Percentiles rank a stretch among this genome's conserved stretches.
Conservation (phyloP, 306 rosid genomes). For the Quercus robur region DNA sequence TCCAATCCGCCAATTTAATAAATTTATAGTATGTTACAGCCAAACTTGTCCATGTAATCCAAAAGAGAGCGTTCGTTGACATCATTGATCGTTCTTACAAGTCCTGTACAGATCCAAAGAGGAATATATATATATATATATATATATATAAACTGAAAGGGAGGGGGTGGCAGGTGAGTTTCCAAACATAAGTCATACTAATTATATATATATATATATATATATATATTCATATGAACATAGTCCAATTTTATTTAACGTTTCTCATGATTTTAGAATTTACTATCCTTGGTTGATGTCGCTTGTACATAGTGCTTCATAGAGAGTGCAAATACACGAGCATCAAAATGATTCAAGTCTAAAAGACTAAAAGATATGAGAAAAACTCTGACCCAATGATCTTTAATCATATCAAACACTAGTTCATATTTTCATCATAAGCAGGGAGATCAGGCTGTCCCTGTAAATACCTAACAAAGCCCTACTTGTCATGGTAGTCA, state of each 20-base stretch:
- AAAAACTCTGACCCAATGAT: neutral
- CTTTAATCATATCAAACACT: conserved; percentile 4
- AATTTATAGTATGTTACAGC: no score
- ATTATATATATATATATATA: no score
- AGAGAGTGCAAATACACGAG: neutral
- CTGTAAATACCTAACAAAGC: conserved; percentile 19
- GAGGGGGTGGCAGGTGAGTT: no score
- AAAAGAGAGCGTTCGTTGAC: no score
- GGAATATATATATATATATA: no score
- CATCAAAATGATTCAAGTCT: neutral
- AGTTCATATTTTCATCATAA: conserved; percentile 16
- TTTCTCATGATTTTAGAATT: no score
- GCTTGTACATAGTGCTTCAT: neutral
- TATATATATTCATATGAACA: neutral
- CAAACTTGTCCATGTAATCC: no score
- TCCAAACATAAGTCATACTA: no score
- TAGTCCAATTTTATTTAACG: neutral
- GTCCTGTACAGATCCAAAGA: no score
- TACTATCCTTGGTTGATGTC: neutral
- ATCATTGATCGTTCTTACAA: no score
- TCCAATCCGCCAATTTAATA: no score
- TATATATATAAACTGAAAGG: no score
- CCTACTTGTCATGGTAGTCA: conserved; percentile 3
- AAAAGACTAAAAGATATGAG: neutral
- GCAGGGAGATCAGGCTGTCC: conserved; percentile 2